Evolutionary conservation across 2,329 filamentous ascomycete genomes (phyloP).

Genomic region (Neoarthrinium moseri): DNA sequence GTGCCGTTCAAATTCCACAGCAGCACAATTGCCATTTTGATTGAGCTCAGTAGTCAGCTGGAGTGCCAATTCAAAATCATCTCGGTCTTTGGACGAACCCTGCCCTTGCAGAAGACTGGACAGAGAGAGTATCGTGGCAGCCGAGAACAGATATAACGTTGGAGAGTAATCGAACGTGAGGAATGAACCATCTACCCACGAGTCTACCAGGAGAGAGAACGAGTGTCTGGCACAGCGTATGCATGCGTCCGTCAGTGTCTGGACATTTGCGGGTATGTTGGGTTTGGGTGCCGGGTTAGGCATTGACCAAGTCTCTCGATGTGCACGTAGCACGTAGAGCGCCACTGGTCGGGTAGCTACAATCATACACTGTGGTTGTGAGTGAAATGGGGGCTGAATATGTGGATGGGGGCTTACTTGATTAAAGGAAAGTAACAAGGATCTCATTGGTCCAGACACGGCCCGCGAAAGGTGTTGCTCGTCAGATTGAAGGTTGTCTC

Average conservation of each 20-base stretch:
- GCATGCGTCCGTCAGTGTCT: slow-evolving; percentile 41
- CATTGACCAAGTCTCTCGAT: slow-evolving; percentile 19
- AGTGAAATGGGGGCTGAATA: neutral
- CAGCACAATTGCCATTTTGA: slow-evolving; percentile 38
- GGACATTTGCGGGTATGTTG: slow-evolving; percentile 28
- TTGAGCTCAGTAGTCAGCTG: slow-evolving; percentile 37
- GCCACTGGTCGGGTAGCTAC: slow-evolving; percentile 32
- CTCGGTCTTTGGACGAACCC: slow-evolving; percentile 32
- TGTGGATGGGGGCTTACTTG: slow-evolving; percentile 5
- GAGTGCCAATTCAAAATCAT: slow-evolving; percentile 36
- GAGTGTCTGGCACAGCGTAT: slow-evolving; percentile 44
- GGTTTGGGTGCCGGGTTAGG: slow-evolving; percentile 11
- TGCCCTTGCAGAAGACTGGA: slow-evolving; percentile 35
- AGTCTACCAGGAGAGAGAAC: slow-evolving; percentile 37
- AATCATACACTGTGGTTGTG: slow-evolving; percentile 26
- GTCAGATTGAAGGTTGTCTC: slow-evolving; percentile 27
- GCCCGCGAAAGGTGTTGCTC: slow-evolving; percentile 1
- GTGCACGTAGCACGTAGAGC: slow-evolving; percentile 29
- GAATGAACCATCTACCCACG: slow-evolving; percentile 46
- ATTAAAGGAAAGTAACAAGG: slow-evolving; percentile 14
- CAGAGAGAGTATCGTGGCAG: slow-evolving; percentile 40
- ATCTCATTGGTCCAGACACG: slow-evolving; percentile 1
- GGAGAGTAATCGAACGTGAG: slow-evolving; percentile 45
- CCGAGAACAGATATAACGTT: slow-evolving; percentile 46
- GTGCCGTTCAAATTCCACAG: slow-evolving; percentile 39